These are phyloP conservation scores for Triglochin maritima DNA, from an alignment of 106 monocot species.

Conservation along the genomic window DNA sequence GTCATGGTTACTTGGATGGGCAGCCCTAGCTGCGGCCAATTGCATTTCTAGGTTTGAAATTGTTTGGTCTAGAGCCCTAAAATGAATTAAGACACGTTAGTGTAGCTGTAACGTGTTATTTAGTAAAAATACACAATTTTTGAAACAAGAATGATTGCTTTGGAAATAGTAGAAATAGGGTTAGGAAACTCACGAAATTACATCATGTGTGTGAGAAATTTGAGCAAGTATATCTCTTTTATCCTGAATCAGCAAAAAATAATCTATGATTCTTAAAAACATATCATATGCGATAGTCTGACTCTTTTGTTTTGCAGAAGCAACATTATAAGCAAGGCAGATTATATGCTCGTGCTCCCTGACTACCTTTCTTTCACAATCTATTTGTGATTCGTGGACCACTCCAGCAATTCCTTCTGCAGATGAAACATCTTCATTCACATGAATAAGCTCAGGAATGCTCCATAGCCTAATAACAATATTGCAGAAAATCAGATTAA, in stretches of 20 bases:
- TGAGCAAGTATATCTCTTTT: constrained; percentile 27
- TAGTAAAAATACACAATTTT: background rate
- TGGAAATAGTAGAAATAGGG: background rate
- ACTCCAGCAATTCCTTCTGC: background rate
- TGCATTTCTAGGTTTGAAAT: constrained; percentile 57
- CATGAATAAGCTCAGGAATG: constrained; percentile 1
- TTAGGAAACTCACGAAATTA: constrained; percentile 36
- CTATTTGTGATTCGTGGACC: background rate
- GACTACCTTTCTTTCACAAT: constrained; percentile 16
- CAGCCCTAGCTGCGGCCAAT: constrained; percentile 53
- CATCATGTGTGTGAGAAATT: constrained; percentile 56
- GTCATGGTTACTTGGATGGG: constrained; percentile 18
- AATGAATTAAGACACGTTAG: background rate
- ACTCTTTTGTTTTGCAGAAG: background rate
- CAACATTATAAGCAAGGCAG: background rate
- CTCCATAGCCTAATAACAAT: constrained; percentile 7
- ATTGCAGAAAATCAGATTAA: background rate
- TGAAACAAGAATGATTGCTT: background rate
- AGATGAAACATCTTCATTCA: constrained; percentile 4
- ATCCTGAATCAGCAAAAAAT: constrained; percentile 22
- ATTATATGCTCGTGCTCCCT: background rate
- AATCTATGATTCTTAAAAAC: background rate
- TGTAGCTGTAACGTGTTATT: background rate
- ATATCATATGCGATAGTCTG: background rate
- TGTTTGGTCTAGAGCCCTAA: constrained; percentile 46